Conservation (phyloP, 352 stramenopile species). For the Pythium rhizo-oryzae region DNA sequence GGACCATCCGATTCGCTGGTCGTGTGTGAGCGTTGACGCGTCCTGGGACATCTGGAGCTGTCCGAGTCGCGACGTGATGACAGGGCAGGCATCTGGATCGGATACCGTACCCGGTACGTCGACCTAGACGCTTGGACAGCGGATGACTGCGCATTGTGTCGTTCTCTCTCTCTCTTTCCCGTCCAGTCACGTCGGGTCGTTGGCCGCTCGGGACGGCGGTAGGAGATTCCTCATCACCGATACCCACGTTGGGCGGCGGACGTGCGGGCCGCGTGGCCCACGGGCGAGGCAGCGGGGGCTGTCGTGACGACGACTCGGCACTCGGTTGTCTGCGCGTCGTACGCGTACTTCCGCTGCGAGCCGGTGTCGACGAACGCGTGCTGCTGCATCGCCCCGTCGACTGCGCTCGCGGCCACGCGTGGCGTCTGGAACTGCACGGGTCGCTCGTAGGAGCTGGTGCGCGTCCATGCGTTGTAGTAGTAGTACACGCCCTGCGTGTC, state of each 20-base stretch:
- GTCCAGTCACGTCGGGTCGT: not conserved
- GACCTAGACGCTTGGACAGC: too few relatives aligned
- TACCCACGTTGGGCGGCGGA: slow-evolving; percentile 2
- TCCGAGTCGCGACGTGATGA: slow-evolving; percentile 9
- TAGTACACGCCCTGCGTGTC: slow-evolving; percentile 54
- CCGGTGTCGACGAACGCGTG: slow-evolving; percentile 44
- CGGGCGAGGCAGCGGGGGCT: not conserved
- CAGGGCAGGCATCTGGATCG: not conserved
- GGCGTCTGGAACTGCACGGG: slow-evolving; percentile 49
- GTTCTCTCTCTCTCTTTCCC: not conserved
- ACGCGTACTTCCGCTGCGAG: slow-evolving; percentile 49
- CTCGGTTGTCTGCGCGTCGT: slow-evolving; percentile 52
- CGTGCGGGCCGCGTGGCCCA: not conserved
- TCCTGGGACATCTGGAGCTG: slow-evolving; percentile 5
- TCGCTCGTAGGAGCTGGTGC: slow-evolving; percentile 47
- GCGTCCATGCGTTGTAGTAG: slow-evolving; percentile 62
- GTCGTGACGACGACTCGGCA: slow-evolving; percentile 34
- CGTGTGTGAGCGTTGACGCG: not conserved
- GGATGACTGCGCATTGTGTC: not conserved
- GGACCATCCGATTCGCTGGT: not conserved
- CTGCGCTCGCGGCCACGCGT: slow-evolving; percentile 28
- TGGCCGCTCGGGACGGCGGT: too few relatives aligned
- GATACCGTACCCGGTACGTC: too few relatives aligned
- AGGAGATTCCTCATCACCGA: slow-evolving; percentile 1
- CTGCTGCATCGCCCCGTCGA: slow-evolving; percentile 6